phyloP scores from a whole-genome alignment of 225 moss, liverwort and hornwort species.

The Asterella californica region DNA sequence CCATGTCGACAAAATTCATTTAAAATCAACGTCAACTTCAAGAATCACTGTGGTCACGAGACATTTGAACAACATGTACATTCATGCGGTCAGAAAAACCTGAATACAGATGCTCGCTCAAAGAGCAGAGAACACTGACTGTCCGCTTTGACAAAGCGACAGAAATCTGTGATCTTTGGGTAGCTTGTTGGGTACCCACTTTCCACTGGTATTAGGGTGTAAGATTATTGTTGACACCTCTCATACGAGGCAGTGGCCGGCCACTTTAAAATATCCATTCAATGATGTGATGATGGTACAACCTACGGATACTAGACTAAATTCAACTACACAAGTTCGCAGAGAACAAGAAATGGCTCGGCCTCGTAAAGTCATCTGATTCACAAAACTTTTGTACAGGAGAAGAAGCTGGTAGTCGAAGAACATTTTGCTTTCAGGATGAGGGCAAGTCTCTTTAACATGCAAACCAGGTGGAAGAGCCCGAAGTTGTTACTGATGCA shows the following conservation, averaged over 20 bases:
- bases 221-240: constrained; percentile 32
- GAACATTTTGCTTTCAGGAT: constrained; percentile 49
- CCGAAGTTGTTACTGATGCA: constrained; percentile 11
- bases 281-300: constrained; percentile 44
- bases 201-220: constrained; percentile 26
- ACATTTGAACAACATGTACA: constrained; percentile 18
- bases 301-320: constrained; percentile 25
- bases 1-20: neutral
- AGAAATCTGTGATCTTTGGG: constrained; percentile 21
- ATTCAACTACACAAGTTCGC: constrained; percentile 19
- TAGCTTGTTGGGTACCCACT: constrained; percentile 31
- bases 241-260: constrained; percentile 29
- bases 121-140: neutral
- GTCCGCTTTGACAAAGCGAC: neutral
- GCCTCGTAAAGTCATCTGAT: constrained; percentile 26
- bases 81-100: constrained; percentile 8
- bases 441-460: constrained; percentile 41
- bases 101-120: constrained; percentile 11
- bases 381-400: constrained; percentile 42
- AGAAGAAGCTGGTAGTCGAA: constrained; percentile 43
- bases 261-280: constrained; percentile 29
- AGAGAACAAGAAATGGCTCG: constrained; percentile 26
- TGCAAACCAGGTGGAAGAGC: constrained; percentile 3
- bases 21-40: neutral
- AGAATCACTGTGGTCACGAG: neutral